Base-by-base conservation (phyloP, 352 stramenopile species). In the Phytophthora europaea region DNA sequence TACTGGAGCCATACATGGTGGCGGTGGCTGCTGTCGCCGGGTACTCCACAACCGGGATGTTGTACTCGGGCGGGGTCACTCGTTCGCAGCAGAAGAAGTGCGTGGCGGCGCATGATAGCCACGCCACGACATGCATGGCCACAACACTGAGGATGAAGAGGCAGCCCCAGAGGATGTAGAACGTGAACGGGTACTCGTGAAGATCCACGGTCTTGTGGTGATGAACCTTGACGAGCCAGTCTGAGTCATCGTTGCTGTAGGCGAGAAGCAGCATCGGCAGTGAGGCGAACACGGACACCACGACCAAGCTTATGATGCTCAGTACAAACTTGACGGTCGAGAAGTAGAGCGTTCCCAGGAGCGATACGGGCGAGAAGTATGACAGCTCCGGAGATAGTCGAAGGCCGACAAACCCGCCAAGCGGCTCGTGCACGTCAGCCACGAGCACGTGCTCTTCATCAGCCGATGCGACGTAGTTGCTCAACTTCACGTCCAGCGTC, bases 81-180 rank as follows among this genome's bases (percentile, higher is more conserved):
- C 75, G 78, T 59, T 93, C 85, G 55, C 80, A 88, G 70, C 83
- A 93, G 66, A 93, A 89, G 72, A 93, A 91, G 16, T 75, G 71
- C 28, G 85, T 91, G 51, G 81, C 78, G 10, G 72, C 76, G 10
- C 76, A 73, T 7, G 85, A 91, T 20, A 82, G 18, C 55, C 64
- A 74, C 10, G 80, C 83, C 57, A 90, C 71, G 26, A 91, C 45
- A 56, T 89, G 82, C 80, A 92, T 78, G 34, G 84, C 71, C 62
- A 82, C 80, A 61, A 90, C 66, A 36, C 68, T 74, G 69, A 92
- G 82, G 51, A 87, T 75, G 33, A 87, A 85, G 34, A 91, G 47
- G 51, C 77, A 90, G 31, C 79, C 50, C 70, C 62, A 78, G 6
- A 78, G 62, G 40, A 91, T 40, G 48, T 73, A 73, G 61, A 87